Evolutionary conservation across 2,329 filamentous ascomycete genomes (phyloP).

Genomic region (Fusarium sp.): DNA sequence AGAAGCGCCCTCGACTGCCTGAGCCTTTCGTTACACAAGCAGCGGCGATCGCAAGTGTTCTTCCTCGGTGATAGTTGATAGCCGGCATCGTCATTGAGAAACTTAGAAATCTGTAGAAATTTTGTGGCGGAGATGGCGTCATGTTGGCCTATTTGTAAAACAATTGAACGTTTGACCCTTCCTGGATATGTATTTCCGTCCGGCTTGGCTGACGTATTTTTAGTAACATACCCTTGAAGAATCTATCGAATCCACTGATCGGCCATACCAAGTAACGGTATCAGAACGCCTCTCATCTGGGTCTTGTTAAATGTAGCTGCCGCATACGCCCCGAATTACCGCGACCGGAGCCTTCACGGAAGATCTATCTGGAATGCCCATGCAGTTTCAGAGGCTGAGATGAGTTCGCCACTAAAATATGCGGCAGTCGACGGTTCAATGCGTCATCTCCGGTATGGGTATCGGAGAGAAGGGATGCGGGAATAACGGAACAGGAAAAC

Average conservation of each 20-base stretch:
- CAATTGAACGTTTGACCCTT: constrained; percentile 10
- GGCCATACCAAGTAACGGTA: not conserved
- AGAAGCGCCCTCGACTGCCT: constrained; percentile 16
- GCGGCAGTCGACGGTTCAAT: constrained; percentile 36
- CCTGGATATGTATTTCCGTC: rapidly evolving
- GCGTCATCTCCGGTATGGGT: constrained; percentile 36
- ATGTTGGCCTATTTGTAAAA: constrained; percentile 28
- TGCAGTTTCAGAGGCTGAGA: not conserved
- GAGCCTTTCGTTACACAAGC: constrained; percentile 37
- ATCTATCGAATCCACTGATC: constrained; percentile 17
- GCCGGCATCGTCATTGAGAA: not conserved
- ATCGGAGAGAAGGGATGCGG: not conserved
- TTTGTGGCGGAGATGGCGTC: constrained; percentile 27
- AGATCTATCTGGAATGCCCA: not conserved
- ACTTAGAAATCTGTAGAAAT: constrained; percentile 21
- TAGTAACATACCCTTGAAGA: constrained; percentile 11
- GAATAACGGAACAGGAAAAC: not conserved
- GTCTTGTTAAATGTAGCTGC: constrained; percentile 24
- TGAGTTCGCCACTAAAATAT: constrained; percentile 19
- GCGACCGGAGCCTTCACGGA: not conserved
- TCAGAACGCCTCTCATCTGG: constrained; percentile 30
- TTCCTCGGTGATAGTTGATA: constrained; percentile 17
- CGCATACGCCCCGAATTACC: constrained; percentile 29
- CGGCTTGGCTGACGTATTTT: rapidly evolving
- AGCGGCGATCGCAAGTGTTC: constrained; percentile 23